phyloP scores from a whole-genome alignment of 2,329 filamentous ascomycete genomes.

The Biscogniauxia mediterranea region DNA sequence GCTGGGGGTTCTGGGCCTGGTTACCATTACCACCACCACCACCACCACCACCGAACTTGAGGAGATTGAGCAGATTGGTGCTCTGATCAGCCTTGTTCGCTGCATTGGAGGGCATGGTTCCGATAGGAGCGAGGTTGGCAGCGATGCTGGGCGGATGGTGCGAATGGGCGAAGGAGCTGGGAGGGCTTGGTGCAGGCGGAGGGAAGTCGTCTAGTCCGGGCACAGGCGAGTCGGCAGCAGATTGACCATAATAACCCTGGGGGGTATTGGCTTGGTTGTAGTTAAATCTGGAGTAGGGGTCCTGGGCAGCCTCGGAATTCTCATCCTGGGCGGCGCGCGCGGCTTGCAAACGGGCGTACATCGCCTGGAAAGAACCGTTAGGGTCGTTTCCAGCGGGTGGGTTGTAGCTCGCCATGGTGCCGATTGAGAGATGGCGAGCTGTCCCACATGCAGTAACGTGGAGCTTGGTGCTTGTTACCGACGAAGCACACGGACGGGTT shows the following conservation, averaged over 20 bases:
- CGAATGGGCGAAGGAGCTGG: slow-evolving; percentile 37
- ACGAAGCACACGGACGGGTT: background rate
- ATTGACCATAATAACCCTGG: slow-evolving; percentile 31
- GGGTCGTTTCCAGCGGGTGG: slow-evolving; percentile 32
- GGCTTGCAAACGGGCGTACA: slow-evolving; percentile 39
- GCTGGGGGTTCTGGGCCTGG: slow-evolving; percentile 32
- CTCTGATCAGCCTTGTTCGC: slow-evolving; percentile 44
- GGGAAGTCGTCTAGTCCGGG: slow-evolving; percentile 33
- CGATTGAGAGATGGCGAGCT: slow-evolving; percentile 13
- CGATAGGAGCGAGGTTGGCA: slow-evolving; percentile 48
- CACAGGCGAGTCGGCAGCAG: slow-evolving; percentile 29
- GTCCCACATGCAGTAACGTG: slow-evolving; percentile 16
- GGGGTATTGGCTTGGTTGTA: slow-evolving; percentile 30
- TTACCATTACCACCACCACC: slow-evolving; percentile 21
- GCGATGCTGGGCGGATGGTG: slow-evolving; percentile 40
- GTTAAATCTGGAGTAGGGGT: slow-evolving; percentile 33
- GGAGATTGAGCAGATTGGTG: slow-evolving; percentile 56
- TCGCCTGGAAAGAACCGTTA: slow-evolving; percentile 38
- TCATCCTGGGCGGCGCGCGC: slow-evolving; percentile 25
- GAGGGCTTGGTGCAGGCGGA: slow-evolving; percentile 47
- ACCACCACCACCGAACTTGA: slow-evolving; percentile 51
- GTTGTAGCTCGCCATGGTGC: slow-evolving; percentile 37
- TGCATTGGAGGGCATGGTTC: slow-evolving; percentile 39
- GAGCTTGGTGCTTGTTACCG: slow-evolving; percentile 11
- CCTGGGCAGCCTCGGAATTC: slow-evolving; percentile 29